Evolutionary conservation across 768 basidiomycete genomes (phyloP), one percentile per base, ranked within the genome.

Genomic region (Xerocomellus amylosporus): DNA sequence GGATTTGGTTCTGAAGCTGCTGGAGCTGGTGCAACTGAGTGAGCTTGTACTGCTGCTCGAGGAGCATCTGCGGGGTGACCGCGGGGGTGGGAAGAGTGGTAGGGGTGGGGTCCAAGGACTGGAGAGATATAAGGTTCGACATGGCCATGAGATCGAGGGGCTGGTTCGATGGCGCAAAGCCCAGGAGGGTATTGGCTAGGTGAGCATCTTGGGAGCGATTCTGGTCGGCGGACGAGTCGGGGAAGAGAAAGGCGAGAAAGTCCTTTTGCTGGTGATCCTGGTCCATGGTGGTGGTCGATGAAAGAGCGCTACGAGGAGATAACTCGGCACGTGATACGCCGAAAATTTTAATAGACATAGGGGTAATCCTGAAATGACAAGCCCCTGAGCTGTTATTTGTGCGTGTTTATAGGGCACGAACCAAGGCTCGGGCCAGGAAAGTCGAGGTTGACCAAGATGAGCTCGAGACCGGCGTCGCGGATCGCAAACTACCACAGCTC

Each of bases 1-100:
- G 89, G 53, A 92, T 88, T 73, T 91, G 87, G 55, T 87, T 85
- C 65, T 94, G 89, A 13, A 87, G 75, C 67, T 88, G 84, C 64
- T 87, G 88, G 9, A 88, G 75, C 67, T 88, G 85, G 57, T 88
- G 90, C 4, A 93, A 75, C 67, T 89, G 88, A 2, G 81, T 80
- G 42, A 92, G 77, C 67, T 86, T 87, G 73, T 89, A 81, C 68
- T 91, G 88, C 61, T 90, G 88, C 64, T 89, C 86, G 39, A 87
- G 70, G 36, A 88, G 70, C 56, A 82, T 66, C 43, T 85, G 80
- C 7, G 81, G 75, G 34, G 73, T 76, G 55, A 66, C 58, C 2
- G 64, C 42, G 1, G 68, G 28, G 9, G 26, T 6, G 26, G 26
- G 52, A 14, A 61, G 46, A 0, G 56, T 14, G 0, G 62, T 9